phyloP scores from a whole-genome alignment of 352 stramenopile species.

The Phytophthora citricola region DNA sequence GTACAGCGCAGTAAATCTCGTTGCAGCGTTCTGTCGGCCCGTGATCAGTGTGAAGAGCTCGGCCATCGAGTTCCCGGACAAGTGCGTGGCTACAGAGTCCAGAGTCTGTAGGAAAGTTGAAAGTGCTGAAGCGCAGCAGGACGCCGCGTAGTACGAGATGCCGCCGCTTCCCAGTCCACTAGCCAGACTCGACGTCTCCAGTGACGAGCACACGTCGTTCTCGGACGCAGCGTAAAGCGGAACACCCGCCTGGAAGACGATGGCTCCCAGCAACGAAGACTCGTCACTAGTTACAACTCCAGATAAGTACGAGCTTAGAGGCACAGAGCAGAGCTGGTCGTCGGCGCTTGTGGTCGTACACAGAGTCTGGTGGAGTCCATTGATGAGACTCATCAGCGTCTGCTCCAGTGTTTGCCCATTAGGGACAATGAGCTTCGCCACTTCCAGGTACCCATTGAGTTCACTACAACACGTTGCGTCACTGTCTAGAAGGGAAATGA shows the following conservation, averaged over 20 bases:
- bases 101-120: conserved; percentile 56
- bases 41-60: conserved; percentile 68
- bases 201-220: conserved; percentile 42
- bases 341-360: conserved; percentile 51
- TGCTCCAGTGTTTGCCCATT: conserved; percentile 51
- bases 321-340: conserved; percentile 54
- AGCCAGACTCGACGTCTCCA: conserved; percentile 46
- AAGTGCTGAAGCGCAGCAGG: conserved; percentile 52
- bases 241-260: conserved; percentile 53
- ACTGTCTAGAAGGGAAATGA: conserved; percentile 52
- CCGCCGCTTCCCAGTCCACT: conserved; percentile 46
- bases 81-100: conserved; percentile 46
- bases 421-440: conserved; percentile 54
- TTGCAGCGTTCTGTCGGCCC: conserved; percentile 30
- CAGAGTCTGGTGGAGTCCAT: conserved; percentile 64
- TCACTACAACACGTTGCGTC: conserved; percentile 56
- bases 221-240: conserved; percentile 60
- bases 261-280: conserved; percentile 47
- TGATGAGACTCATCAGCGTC: conserved; percentile 53
- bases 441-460: conserved; percentile 54
- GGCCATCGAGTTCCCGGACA: conserved; percentile 55
- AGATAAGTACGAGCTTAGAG: conserved; percentile 50
- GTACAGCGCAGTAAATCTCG: conserved; percentile 53
- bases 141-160: conserved; percentile 53
- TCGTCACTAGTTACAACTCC: conserved; percentile 35